Base-by-base conservation (phyloP, 306 rosid genomes). In the Adenanthera pavonina region DNA sequence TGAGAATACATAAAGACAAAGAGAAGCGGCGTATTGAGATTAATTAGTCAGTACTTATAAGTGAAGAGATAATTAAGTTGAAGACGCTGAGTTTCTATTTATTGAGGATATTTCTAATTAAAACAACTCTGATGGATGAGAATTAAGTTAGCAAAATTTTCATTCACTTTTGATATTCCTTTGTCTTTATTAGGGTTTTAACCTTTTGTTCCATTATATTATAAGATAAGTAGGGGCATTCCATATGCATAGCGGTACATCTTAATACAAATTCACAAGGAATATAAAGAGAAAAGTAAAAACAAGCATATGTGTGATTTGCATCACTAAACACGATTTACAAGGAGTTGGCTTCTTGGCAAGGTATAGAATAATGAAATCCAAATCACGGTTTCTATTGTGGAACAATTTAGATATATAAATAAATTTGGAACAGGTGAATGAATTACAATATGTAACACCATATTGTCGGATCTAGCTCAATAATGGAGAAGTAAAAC, bases 161-260 rank as follows among this genome's bases (percentile, higher is more conserved):
- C 68, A 61, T 67, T 74, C 72, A 54, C 72, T 36, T 64, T 75
- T 40, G 11, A 52, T 68, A 60, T 68, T 52, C 30, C 1, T 69
- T 8, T 30, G 36, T 77, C 77, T 61, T 38, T 8, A 14, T 78
- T 66, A 11, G 59, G 51, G 15, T 44, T 43, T 38, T 19, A 43
- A 9, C 54, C 35, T 41, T 69, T 69, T 43, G 7, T 20, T 69
- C 52, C 13, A 5, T 47, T 0, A 13, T 25, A 5, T 47, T 0
- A 13, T 25, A 25, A 6, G 38, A 69, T 1, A 5, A 19, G 40
- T 19, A 3, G 9, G 38, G 15, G 54, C 74, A 41, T 4, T 19
- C 10, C 19, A 69, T 25, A 20, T 59, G 5, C 30, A 25, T 25
- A 25, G 30, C 30, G 36, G 38, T 4, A 7, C 11, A 10, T 56